Conservation (phyloP, 495 filamentous ascomycete species). For the Durotheca rogersii region DNA sequence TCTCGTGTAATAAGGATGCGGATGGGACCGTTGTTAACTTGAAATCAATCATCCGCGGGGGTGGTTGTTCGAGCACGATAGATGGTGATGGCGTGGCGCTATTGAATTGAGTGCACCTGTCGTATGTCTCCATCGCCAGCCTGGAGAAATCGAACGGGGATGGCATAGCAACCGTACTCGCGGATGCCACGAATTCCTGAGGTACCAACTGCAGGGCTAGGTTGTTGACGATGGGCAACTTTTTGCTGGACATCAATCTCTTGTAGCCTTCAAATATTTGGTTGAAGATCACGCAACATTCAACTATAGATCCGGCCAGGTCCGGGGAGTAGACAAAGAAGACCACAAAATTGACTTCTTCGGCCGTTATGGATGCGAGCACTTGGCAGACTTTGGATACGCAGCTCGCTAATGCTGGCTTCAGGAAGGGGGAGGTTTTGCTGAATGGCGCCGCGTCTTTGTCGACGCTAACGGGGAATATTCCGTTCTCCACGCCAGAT, state of each 20-base stretch:
- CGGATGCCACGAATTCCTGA: slow-evolving; percentile 65
- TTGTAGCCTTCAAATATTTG: slow-evolving; percentile 71
- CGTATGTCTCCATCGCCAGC: slow-evolving; percentile 83
- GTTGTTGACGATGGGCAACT: slow-evolving; percentile 58
- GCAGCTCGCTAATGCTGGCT: slow-evolving; percentile 28
- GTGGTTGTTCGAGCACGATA: slow-evolving; percentile 69
- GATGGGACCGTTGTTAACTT: slow-evolving; percentile 66
- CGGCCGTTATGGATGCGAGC: slow-evolving; percentile 35
- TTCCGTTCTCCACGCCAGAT: slow-evolving; percentile 56
- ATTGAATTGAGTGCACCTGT: slow-evolving; percentile 67
- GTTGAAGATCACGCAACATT: slow-evolving; percentile 78
- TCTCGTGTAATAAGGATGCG: slow-evolving; percentile 76
- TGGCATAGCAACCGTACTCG: slow-evolving; percentile 64
- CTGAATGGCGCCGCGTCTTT: slow-evolving; percentile 35
- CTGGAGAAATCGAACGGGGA: slow-evolving; percentile 64
- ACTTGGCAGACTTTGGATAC: slow-evolving; percentile 38
- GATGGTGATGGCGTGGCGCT: slow-evolving; percentile 58
- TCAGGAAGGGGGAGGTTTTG: slow-evolving; percentile 37
- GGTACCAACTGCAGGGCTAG: slow-evolving; percentile 84
- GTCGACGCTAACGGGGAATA: slow-evolving; percentile 56
- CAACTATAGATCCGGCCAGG: slow-evolving; percentile 62
- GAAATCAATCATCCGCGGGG: slow-evolving; percentile 77
- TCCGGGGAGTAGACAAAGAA: slow-evolving; percentile 81
- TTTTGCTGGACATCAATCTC: slow-evolving; percentile 52
- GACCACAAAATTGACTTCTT: slow-evolving; percentile 68